phyloP scores from a whole-genome alignment of 176 grass and related monocot species.

The Eleusine coracana region DNA sequence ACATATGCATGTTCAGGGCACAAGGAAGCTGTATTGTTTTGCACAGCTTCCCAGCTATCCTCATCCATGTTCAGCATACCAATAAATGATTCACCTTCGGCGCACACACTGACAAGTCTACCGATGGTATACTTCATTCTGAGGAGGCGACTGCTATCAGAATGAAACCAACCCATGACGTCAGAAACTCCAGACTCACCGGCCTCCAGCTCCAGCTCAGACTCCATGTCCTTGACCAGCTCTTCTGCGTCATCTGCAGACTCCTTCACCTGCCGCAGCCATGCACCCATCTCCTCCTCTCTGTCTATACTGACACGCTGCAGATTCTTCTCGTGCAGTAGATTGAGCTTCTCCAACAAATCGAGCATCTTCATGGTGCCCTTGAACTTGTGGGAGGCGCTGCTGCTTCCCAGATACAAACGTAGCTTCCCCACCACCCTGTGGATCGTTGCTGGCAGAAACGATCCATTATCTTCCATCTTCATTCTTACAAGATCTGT shows the following conservation, averaged over 20 bases:
- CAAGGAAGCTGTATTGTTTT: not conserved
- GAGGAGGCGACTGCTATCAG: not conserved
- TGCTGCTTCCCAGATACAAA: conserved; percentile 1
- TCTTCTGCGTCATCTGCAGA: conserved; percentile 7
- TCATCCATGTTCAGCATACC: not conserved
- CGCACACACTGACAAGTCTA: conserved; percentile 10
- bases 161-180: conserved; percentile 3
- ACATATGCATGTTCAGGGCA: not conserved
- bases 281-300: not conserved
- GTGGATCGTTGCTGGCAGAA: not conserved
- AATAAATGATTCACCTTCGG: conserved; percentile 22
- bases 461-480: not conserved
- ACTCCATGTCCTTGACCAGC: conserved; percentile 26
- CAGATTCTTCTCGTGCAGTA: not conserved
- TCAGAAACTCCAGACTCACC: not conserved
- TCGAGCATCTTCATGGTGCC: conserved; percentile 12
- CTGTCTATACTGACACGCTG: not conserved
- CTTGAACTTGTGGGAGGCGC: not conserved
- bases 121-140: conserved; percentile 20
- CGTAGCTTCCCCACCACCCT: conserved; percentile 6
- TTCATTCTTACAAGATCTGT: not conserved
- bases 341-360: conserved; percentile 16
- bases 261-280: conserved; percentile 22
- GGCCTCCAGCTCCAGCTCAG: not conserved
- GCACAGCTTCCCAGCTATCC: not conserved